These are phyloP conservation scores for Aspergillus funiculosus DNA, from an alignment of 495 filamentous ascomycete genomes.

Conservation along the genomic window DNA sequence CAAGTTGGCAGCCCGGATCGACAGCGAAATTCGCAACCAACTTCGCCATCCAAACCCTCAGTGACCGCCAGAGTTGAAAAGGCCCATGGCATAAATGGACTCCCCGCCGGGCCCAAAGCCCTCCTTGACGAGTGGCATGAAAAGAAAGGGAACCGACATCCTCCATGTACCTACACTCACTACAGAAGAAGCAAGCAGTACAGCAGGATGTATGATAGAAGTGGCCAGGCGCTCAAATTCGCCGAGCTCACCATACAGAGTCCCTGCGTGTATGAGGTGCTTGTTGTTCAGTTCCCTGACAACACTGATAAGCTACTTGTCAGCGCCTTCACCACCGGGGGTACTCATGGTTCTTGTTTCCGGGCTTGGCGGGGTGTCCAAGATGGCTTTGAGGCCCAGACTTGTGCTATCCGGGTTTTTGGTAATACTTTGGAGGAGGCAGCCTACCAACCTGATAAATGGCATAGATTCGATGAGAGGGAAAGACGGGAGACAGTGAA, in stretches of 20 bases:
- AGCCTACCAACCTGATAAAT: slow-evolving; percentile 3
- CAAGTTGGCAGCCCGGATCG: too few relatives aligned
- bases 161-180: slow-evolving; percentile 1
- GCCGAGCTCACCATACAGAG: slow-evolving; percentile 1
- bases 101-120: slow-evolving; percentile 1
- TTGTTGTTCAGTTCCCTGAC: slow-evolving; percentile 2
- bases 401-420: slow-evolving; percentile 4
- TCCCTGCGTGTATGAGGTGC: slow-evolving; percentile 3
- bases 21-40: too few relatives aligned
- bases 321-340: background rate
- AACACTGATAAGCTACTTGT: slow-evolving; percentile 15
- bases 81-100: background rate
- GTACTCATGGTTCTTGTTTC: slow-evolving; percentile 1
- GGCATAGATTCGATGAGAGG: background rate
- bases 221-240: slow-evolving; percentile 14
- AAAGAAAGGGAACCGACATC: slow-evolving; percentile 10
- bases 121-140: slow-evolving; percentile 12
- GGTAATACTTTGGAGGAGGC: background rate
- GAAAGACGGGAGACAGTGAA: background rate
- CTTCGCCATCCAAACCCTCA: background rate
- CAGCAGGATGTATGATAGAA: slow-evolving; percentile 12
- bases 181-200: background rate
- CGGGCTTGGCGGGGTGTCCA: slow-evolving; percentile 1
- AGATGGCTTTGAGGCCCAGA: background rate
- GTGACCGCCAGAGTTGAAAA: background rate